phyloP scores from a whole-genome alignment of 805 yeast species.

The Candida dajiaensis region DNA sequence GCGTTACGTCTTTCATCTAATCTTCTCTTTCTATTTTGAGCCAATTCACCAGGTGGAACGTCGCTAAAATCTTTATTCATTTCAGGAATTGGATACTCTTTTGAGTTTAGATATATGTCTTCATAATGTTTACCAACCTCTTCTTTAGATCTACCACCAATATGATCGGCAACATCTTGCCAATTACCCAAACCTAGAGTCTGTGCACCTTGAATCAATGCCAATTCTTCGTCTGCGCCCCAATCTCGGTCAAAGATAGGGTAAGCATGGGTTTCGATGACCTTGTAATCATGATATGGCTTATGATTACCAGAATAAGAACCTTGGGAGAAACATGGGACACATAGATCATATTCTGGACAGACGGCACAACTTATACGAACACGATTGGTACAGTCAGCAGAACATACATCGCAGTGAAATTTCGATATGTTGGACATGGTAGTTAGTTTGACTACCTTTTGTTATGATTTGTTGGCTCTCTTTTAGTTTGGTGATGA shows the following conservation, averaged over 20 bases:
- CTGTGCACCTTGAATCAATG: slow-evolving; percentile 87
- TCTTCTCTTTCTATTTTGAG: slow-evolving; percentile 59
- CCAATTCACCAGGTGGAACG: slow-evolving; percentile 56
- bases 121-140: slow-evolving; percentile 86
- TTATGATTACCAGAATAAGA: slow-evolving; percentile 75
- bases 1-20: slow-evolving; percentile 66
- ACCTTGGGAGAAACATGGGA: slow-evolving; percentile 92
- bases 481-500: not conserved
- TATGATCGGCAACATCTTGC: slow-evolving; percentile 97
- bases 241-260: slow-evolving; percentile 87
- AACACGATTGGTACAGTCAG: slow-evolving; percentile 90
- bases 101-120: slow-evolving; percentile 60
- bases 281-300: slow-evolving; percentile 89
- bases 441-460: not conserved
- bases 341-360: slow-evolving; percentile 93
- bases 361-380: slow-evolving; percentile 91
- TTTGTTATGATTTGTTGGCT: not conserved
- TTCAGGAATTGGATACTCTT: slow-evolving; percentile 84
- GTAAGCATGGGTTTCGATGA: slow-evolving; percentile 90
- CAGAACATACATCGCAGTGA: slow-evolving; percentile 95
- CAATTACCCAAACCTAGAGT: slow-evolving; percentile 91
- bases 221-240: slow-evolving; percentile 98
- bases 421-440: slow-evolving; percentile 40
- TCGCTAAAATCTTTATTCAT: slow-evolving; percentile 60
- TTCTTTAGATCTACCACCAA: slow-evolving; percentile 86